A percentile compares a stretch with the other conserved stretches of the same genome.
phyloP scores from a whole-genome alignment of 2,329 filamentous ascomycete species.

The Parastagonospora avenae region DNA sequence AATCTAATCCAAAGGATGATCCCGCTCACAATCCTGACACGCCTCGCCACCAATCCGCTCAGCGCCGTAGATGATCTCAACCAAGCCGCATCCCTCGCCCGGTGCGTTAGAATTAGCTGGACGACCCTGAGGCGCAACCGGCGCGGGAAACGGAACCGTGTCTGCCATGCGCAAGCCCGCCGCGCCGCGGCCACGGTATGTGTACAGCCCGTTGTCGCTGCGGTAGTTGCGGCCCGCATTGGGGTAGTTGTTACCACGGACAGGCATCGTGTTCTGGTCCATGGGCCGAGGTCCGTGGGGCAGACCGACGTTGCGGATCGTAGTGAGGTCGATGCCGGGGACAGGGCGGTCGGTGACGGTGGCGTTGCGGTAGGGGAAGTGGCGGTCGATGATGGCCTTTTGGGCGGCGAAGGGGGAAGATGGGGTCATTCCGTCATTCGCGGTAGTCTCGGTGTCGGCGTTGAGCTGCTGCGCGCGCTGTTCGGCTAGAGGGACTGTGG shows the following conservation, averaged over 20 bases:
- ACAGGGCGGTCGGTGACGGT: conserved; percentile 2
- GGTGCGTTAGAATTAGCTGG: conserved; percentile 3
- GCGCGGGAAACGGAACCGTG: conserved; percentile 38
- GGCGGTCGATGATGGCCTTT: conserved; percentile 16
- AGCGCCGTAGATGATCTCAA: conserved; percentile 15
- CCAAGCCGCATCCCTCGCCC: conserved; percentile 17
- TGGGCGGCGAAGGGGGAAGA: conserved; percentile 17
- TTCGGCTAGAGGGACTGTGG: neutral
- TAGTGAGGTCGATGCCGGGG: conserved; percentile 13
- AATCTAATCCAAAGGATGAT: conserved; percentile 7
- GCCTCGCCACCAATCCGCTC: conserved; percentile 19
- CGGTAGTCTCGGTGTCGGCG: neutral
- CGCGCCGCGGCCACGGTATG: conserved; percentile 13
- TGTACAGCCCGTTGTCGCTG: conserved; percentile 32
- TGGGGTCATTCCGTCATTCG: too few relatives aligned
- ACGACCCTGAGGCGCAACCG: conserved; percentile 31
- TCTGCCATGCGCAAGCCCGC: conserved; percentile 37
- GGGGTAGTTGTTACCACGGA: conserved; percentile 8
- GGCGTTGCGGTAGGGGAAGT: conserved; percentile 7
- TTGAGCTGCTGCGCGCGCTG: neutral
- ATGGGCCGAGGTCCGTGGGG: conserved; percentile 1
- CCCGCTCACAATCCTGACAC: conserved; percentile 24
- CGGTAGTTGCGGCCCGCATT: conserved; percentile 4
- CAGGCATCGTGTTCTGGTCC: conserved; percentile 9
- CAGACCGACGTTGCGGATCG: conserved; percentile 15